Conservation (phyloP, 2,329 filamentous ascomycete species). For the Reticulascus tulasneorum region DNA sequence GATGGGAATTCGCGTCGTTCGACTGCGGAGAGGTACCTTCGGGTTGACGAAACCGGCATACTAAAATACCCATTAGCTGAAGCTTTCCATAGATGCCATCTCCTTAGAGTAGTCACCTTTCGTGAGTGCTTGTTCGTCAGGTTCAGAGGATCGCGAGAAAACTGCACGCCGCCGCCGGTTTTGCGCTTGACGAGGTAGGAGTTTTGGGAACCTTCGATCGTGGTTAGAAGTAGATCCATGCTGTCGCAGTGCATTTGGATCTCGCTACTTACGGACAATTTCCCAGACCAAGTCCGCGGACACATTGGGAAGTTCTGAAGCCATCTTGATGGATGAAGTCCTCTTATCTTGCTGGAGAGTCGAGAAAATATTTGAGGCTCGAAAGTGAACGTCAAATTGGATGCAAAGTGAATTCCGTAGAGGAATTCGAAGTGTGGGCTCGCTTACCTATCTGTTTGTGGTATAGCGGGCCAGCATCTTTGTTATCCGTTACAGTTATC, state of each 20-base stretch:
- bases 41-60: slow-evolving; percentile 90
- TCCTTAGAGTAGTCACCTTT: slow-evolving; percentile 66
- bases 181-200: slow-evolving; percentile 90
- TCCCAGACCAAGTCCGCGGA: slow-evolving; percentile 93
- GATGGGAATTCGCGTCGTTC: neutral
- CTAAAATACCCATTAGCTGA: slow-evolving; percentile 46
- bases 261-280: slow-evolving; percentile 74
- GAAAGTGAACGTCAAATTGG: slow-evolving; percentile 17
- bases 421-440: slow-evolving; percentile 33
- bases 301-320: slow-evolving; percentile 63
- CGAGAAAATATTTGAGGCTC: slow-evolving; percentile 1
- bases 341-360: neutral
- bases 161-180: slow-evolving; percentile 72
- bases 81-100: neutral
- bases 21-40: slow-evolving; percentile 59
- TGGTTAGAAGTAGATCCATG: too few relatives aligned
- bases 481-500: too few relatives aligned
- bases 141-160: slow-evolving; percentile 95
- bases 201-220: slow-evolving; percentile 90
- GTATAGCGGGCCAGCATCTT: too few relatives aligned
- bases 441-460: slow-evolving; percentile 23
- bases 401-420: too few relatives aligned
- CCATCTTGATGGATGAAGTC: slow-evolving; percentile 47
- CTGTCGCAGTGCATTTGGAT: neutral
- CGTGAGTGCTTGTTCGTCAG: slow-evolving; percentile 84